These are phyloP conservation scores for Botrytis aclada DNA, from an alignment of 2,329 filamentous ascomycete species.

Conservation along the genomic window DNA sequence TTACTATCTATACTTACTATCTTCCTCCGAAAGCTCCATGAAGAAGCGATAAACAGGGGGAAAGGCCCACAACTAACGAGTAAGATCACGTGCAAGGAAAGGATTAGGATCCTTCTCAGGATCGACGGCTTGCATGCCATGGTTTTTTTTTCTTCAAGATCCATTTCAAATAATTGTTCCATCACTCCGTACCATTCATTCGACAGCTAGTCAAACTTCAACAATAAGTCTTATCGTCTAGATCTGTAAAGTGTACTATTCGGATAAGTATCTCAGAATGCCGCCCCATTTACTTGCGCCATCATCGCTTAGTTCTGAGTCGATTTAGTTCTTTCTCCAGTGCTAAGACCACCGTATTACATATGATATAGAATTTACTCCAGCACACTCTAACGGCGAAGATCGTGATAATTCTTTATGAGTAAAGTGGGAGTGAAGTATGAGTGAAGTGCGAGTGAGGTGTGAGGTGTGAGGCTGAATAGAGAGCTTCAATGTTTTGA, in stretches of 20 bases:
- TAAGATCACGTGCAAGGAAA: not conserved
- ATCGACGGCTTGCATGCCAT: not conserved
- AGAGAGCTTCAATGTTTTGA: not conserved
- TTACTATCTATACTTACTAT: not conserved
- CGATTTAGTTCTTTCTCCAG: too few relatives aligned
- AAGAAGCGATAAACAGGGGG: not conserved
- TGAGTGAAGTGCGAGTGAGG: not conserved
- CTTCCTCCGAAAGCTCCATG: slow-evolving; percentile 8
- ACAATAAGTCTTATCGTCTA: not conserved
- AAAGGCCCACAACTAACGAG: not conserved
- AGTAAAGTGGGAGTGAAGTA: not conserved
- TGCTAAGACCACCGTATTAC: not conserved
- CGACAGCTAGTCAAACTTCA: not conserved
- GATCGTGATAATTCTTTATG: not conserved
- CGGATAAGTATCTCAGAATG: not conserved
- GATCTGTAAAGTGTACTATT: not conserved
- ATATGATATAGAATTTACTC: not conserved
- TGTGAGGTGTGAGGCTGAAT: not conserved
- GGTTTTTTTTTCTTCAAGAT: not conserved
- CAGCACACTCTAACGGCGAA: not conserved
- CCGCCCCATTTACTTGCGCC: not conserved
- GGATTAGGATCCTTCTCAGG: slow-evolving; percentile 1
- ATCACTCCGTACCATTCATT: not conserved
- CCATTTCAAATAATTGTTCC: not conserved
- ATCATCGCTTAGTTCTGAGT: not conserved